Evolutionary conservation across 2,329 filamentous ascomycete species (phyloP).

Genomic region (Alternaria hordeiaustralica): DNA sequence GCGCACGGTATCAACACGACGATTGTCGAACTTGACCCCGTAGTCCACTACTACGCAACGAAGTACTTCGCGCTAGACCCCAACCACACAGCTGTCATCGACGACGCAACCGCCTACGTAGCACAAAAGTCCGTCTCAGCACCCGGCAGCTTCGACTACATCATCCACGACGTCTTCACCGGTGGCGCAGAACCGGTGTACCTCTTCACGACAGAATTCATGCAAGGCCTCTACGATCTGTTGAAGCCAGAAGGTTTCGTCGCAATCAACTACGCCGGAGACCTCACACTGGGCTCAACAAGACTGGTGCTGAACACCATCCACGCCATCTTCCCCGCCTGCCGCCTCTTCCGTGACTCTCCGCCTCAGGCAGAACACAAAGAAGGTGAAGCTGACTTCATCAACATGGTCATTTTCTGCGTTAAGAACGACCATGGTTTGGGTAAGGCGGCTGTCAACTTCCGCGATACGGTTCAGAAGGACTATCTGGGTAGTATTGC

Average conservation of each 20-base stretch:
- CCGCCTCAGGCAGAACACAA: constrained; percentile 56
- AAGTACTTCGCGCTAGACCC: constrained; percentile 81
- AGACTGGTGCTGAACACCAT: constrained; percentile 84
- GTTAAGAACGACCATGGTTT: constrained; percentile 62
- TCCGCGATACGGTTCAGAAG: constrained; percentile 67
- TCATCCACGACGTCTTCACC: constrained; percentile 97
- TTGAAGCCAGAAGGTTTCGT: constrained; percentile 81
- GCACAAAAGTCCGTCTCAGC: constrained; percentile 56
- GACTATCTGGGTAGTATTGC: constrained; percentile 78
- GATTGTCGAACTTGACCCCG: constrained; percentile 91
- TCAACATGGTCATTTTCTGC: constrained; percentile 97
- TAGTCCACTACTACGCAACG: constrained; percentile 81
- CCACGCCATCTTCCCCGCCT: constrained; percentile 80
- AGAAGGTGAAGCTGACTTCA: constrained; percentile 68
- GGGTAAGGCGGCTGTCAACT: constrained; percentile 60
- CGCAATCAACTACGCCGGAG: constrained; percentile 96
- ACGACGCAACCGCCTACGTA: constrained; percentile 79
- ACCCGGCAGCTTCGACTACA: constrained; percentile 76
- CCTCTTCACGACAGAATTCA: constrained; percentile 87
- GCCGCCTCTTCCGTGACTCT: constrained; percentile 87
- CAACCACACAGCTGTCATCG: constrained; percentile 80
- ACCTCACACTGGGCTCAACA: constrained; percentile 78
- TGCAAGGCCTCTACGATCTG: constrained; percentile 72
- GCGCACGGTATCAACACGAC: constrained; percentile 90
- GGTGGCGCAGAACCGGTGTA: constrained; percentile 89